A percentile compares a stretch with the other conserved stretches of the same genome.
Conservation (phyloP, 2,329 filamentous ascomycete species). For the Onygena corvina region DNA sequence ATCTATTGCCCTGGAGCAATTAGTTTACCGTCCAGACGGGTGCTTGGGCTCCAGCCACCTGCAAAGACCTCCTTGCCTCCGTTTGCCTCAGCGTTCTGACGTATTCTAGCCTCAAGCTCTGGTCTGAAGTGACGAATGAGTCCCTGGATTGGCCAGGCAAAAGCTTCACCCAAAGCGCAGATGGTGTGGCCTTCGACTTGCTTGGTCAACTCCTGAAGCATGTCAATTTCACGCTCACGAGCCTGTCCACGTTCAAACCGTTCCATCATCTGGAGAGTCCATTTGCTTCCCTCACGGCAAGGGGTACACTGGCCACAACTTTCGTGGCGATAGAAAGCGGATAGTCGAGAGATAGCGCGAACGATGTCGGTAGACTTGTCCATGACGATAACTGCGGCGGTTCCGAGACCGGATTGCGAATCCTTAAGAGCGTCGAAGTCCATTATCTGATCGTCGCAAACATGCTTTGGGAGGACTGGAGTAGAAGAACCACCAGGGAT, state of each 20-base stretch:
- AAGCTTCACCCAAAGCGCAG: conserved; percentile 93
- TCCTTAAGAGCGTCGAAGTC: conserved; percentile 98
- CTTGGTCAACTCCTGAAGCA: conserved; percentile 98
- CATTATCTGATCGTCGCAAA: conserved; percentile 96
- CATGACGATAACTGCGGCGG: conserved; percentile 96
- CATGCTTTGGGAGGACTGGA: conserved; percentile 75
- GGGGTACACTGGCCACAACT: conserved; percentile 97
- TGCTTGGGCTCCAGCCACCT: conserved; percentile 74
- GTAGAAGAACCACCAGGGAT: conserved; percentile 96
- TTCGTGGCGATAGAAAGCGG: conserved; percentile 97
- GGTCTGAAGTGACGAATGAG: conserved; percentile 96
- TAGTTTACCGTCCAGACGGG: conserved; percentile 65
- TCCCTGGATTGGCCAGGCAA: conserved; percentile 96
- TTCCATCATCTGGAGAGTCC: conserved; percentile 98
- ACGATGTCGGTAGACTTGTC: conserved; percentile 96
- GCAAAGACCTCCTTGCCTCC: conserved; percentile 60
- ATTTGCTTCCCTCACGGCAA: conserved; percentile 98
- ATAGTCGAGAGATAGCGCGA: conserved; percentile 80
- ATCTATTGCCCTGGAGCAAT: conserved; percentile 77
- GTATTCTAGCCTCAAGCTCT: conserved; percentile 84
- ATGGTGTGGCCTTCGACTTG: conserved; percentile 99
- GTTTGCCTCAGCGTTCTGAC: conserved; percentile 56
- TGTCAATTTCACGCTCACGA: conserved; percentile 87
- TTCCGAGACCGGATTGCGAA: conserved; percentile 91
- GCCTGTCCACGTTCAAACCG: conserved; percentile 87